A percentile compares a stretch with the other conserved stretches of the same genome.
These are phyloP conservation scores for Neocucurbitaria cava DNA, from an alignment of 2,329 filamentous ascomycete species.

Conservation along the genomic window DNA sequence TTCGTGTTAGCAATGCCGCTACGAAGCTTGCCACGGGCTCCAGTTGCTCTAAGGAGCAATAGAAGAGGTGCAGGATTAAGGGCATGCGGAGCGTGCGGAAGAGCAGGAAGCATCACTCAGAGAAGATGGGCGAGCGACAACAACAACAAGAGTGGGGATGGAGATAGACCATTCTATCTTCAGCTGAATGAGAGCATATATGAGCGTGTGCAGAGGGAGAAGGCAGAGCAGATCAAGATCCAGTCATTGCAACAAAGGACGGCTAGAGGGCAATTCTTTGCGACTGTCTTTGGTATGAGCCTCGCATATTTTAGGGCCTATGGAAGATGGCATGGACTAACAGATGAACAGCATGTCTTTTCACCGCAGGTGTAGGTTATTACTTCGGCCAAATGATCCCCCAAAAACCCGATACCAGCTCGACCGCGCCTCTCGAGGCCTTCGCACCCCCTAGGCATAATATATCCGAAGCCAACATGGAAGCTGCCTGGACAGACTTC, in stretches of 20 bases:
- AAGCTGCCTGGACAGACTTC: constrained; percentile 71
- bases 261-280: constrained; percentile 48
- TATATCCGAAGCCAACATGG: constrained; percentile 62
- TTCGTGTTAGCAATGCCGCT: constrained; percentile 38
- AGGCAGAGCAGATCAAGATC: constrained; percentile 60
- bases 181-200: constrained; percentile 69
- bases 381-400: constrained; percentile 61
- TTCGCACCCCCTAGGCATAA: constrained; percentile 61
- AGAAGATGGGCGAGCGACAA: constrained; percentile 47
- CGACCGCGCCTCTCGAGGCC: constrained; percentile 62
- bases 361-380: constrained; percentile 62
- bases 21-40: constrained; percentile 33
- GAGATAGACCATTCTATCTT: constrained; percentile 61
- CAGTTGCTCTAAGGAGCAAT: constrained; percentile 25
- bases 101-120: constrained; percentile 26
- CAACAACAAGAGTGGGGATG: constrained; percentile 26
- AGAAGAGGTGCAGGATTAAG: constrained; percentile 9
- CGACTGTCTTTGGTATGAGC: constrained; percentile 30
- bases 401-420: constrained; percentile 56
- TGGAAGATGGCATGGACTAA: constrained; percentile 4
- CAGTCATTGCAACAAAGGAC: constrained; percentile 33
- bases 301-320: background rate
- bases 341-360: constrained; percentile 54
- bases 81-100: constrained; percentile 10
- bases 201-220: constrained; percentile 64